Percentiles rank a stretch among this genome's conserved stretches.
phyloP scores from a whole-genome alignment of 2,329 filamentous ascomycete species.

The Colletotrichum sp. region DNA sequence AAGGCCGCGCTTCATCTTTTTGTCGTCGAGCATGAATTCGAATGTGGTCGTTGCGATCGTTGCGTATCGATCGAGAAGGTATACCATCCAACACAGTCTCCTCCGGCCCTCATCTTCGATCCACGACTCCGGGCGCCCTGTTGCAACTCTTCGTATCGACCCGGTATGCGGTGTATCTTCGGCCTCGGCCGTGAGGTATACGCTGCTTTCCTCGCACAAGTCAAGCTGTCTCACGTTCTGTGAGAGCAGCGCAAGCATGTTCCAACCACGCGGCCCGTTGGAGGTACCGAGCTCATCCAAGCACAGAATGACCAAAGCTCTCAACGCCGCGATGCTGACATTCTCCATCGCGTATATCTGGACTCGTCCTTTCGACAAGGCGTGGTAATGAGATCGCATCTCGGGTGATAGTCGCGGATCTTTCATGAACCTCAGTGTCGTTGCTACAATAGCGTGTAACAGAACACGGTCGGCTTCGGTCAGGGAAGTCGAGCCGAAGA shows the following conservation, averaged over 20 bases:
- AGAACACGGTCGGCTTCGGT: constrained; percentile 44
- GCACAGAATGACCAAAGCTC: constrained; percentile 44
- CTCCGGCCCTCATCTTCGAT: constrained; percentile 49
- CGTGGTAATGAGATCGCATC: constrained; percentile 42
- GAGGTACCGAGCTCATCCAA: constrained; percentile 47
- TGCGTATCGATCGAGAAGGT: constrained; percentile 47
- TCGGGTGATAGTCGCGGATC: constrained; percentile 41
- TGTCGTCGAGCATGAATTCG: constrained; percentile 46
- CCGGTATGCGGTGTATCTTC: constrained; percentile 36
- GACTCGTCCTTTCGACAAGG: constrained; percentile 41
- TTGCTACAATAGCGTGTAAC: constrained; percentile 48
- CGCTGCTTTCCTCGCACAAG: constrained; percentile 42
- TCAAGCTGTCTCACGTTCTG: constrained; percentile 44
- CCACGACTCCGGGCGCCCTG: constrained; percentile 44
- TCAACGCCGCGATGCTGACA: constrained; percentile 41
- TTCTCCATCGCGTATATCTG: constrained; percentile 48
- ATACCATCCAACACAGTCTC: constrained; percentile 50
- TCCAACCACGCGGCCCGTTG: constrained; percentile 47
- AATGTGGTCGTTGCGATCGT: constrained; percentile 45
- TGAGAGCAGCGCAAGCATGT: constrained; percentile 41
- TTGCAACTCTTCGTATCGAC: constrained; percentile 37
- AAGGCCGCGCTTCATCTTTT: constrained; percentile 42
- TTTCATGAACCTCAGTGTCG: constrained; percentile 45
- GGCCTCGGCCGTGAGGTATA: constrained; percentile 37
- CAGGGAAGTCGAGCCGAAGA: constrained; percentile 45